phyloP scores from a whole-genome alignment of 306 rosid species.

The Quercus gilva region DNA sequence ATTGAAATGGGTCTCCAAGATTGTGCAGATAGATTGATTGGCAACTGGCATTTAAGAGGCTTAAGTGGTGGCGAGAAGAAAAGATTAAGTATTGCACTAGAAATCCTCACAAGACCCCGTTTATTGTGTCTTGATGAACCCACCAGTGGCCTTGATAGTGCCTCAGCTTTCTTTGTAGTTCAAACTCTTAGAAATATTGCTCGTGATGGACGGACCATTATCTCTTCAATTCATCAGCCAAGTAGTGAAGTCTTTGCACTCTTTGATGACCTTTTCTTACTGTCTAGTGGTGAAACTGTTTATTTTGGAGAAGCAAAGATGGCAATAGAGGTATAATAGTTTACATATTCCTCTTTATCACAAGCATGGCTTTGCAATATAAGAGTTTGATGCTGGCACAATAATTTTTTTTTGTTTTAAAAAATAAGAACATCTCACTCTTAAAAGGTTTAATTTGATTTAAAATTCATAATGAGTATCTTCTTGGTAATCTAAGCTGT shows the following conservation, averaged over 20 bases:
- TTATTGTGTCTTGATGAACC: conserved; percentile 85
- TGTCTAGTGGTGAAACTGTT: conserved; percentile 80
- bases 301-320: conserved; percentile 81
- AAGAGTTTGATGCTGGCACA: not conserved
- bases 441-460: not conserved
- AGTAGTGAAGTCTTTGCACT: conserved; percentile 87
- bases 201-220: conserved; percentile 72
- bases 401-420: not conserved
- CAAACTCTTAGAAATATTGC: conserved; percentile 77
- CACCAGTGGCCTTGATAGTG: conserved; percentile 90
- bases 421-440: not conserved
- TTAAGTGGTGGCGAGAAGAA: conserved; percentile 91
- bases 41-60: conserved; percentile 83
- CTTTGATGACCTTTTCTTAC: conserved; percentile 80
- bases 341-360: not conserved
- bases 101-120: conserved; percentile 73
- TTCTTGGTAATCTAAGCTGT: conserved; percentile 1
- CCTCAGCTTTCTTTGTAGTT: conserved; percentile 77
- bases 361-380: not conserved
- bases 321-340: conserved; percentile 57
- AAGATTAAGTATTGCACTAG: conserved; percentile 80
- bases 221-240: conserved; percentile 85
- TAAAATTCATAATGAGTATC: not conserved
- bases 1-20: conserved; percentile 89
- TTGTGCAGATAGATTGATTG: conserved; percentile 68